phyloP scores from a whole-genome alignment of 139 green algal genomes.

The Edaphochlamys debaryana region DNA sequence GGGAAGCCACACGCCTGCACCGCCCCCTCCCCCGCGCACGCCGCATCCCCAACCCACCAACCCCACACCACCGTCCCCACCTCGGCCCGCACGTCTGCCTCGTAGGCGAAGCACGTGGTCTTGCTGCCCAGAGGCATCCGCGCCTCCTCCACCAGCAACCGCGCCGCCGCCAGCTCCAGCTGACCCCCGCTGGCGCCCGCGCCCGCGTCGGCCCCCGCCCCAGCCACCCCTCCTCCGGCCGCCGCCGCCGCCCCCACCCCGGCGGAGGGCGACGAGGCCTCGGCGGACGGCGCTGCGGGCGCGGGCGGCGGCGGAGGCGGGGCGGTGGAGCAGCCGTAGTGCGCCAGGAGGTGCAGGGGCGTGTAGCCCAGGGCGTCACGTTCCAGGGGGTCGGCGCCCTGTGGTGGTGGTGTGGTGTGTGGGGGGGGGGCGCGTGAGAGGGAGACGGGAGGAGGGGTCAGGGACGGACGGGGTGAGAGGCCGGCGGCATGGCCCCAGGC shows the following conservation, averaged over 20 bases:
- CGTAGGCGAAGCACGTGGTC: slow-evolving; percentile 41
- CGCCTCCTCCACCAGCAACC: slow-evolving; percentile 40
- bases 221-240: background rate
- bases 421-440: background rate
- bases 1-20: no score
- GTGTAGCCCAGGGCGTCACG: slow-evolving; percentile 37
- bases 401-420: background rate
- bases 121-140: slow-evolving; percentile 32
- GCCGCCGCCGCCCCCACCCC: background rate
- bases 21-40: no score
- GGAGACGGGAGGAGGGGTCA: background rate
- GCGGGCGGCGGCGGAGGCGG: background rate
- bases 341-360: slow-evolving; percentile 29
- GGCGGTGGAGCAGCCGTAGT: slow-evolving; percentile 32
- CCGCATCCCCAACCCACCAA: no score
- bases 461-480: no score
- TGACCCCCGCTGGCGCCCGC: background rate
- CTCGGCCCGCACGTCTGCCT: slow-evolving; percentile 32
- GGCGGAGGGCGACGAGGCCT: background rate
- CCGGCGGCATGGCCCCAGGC: no score
- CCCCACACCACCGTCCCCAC: no score
- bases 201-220: background rate
- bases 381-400: slow-evolving; percentile 29
- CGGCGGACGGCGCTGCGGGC: background rate
- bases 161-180: slow-evolving; percentile 32